Conservation (phyloP, 225 moss, liverwort and hornwort species). For the Pleurozium schreberi region DNA sequence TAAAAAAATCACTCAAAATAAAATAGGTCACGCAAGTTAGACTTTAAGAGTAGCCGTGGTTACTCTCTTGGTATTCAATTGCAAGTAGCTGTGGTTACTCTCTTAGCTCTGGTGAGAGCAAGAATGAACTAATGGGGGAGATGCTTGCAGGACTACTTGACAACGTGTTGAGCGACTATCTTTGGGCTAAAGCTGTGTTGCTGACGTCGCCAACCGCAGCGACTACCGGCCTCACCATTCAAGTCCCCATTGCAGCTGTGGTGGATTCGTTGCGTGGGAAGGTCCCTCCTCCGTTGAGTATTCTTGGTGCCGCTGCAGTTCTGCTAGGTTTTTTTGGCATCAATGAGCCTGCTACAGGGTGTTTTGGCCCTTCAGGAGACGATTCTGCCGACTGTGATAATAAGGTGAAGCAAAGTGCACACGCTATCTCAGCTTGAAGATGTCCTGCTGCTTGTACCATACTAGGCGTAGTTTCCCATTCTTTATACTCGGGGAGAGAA, state of each 20-base stretch:
- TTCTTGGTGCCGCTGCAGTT: constrained; percentile 64
- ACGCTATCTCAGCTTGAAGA: neutral
- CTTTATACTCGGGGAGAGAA: neutral
- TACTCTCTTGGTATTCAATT: neutral
- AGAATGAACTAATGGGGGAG: neutral
- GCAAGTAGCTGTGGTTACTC: neutral
- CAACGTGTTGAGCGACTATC: constrained; percentile 87
- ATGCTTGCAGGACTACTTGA: constrained; percentile 64
- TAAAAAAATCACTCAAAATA: no score
- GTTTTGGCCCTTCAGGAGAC: constrained; percentile 14
- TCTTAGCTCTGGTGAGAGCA: neutral
- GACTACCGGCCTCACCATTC: constrained; percentile 82
- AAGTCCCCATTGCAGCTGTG: constrained; percentile 86
- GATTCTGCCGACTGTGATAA: neutral
- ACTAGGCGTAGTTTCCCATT: neutral
- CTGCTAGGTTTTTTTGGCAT: constrained; percentile 89
- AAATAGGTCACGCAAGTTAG: neutral
- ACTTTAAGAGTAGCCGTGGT: neutral
- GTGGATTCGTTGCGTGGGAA: constrained; percentile 75
- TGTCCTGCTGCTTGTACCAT: neutral
- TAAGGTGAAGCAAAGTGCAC: neutral
- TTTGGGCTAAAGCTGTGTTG: constrained; percentile 90
- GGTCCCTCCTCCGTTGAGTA: constrained; percentile 39
- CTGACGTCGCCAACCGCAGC: constrained; percentile 89
- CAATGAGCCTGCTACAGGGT: constrained; percentile 52